These are phyloP conservation scores for Fusarium annulatum DNA, from an alignment of 2,329 filamentous ascomycete genomes.

Conservation along the genomic window DNA sequence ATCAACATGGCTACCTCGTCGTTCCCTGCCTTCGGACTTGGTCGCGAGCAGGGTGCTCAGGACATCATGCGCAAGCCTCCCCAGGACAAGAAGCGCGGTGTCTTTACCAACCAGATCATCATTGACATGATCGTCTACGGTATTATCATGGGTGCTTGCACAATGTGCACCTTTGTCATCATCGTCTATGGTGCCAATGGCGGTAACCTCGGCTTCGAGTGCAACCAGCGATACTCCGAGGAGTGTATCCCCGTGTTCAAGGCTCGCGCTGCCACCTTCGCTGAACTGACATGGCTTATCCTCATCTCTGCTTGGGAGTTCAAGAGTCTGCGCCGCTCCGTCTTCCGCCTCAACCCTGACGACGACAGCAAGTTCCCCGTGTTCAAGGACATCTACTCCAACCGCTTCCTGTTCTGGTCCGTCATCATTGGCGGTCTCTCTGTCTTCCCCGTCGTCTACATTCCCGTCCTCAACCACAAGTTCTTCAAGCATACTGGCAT, in stretches of 20 bases:
- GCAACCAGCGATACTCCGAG: slow-evolving; percentile 69
- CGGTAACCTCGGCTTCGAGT: slow-evolving; percentile 67
- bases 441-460: slow-evolving; percentile 77
- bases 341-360: slow-evolving; percentile 74
- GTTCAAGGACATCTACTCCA: slow-evolving; percentile 73
- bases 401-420: slow-evolving; percentile 77
- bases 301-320: slow-evolving; percentile 83
- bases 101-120: slow-evolving; percentile 83
- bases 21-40: slow-evolving; percentile 88
- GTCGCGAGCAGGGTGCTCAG: slow-evolving; percentile 78
- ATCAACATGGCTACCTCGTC: slow-evolving; percentile 94
- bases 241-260: slow-evolving; percentile 72
- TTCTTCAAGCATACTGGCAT: slow-evolving; percentile 80
- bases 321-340: slow-evolving; percentile 75
- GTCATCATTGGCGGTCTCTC: slow-evolving; percentile 70
- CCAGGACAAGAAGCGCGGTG: slow-evolving; percentile 73
- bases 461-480: slow-evolving; percentile 74
- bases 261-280: slow-evolving; percentile 78
- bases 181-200: slow-evolving; percentile 67
- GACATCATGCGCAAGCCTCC: slow-evolving; percentile 86
- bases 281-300: slow-evolving; percentile 78
- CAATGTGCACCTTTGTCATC: slow-evolving; percentile 73
- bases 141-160: slow-evolving; percentile 78
- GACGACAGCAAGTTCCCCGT: slow-evolving; percentile 63
- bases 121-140: slow-evolving; percentile 85